Evolutionary conservation across 805 yeast genomes (phyloP), one percentile per base, ranked within the genome.

Genomic region (Candida adriatica): DNA sequence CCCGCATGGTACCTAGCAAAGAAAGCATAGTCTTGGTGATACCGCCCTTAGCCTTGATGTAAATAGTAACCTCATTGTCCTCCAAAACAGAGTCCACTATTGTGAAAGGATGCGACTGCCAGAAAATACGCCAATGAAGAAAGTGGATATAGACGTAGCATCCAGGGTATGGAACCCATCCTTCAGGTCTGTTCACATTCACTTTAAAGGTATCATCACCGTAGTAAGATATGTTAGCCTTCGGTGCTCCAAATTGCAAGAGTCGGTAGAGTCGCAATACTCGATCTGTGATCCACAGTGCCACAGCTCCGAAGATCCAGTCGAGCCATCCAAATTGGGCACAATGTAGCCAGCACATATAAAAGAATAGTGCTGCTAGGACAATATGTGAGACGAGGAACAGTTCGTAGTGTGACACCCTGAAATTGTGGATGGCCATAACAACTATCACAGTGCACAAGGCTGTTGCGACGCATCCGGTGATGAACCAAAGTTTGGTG

Each of bases 71-170:
- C 30, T 56, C 55, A 39, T 59, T 58, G 26, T 58, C 56, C 31
- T 58, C 56, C 6, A 56, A 53, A 4, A 51, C 51, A 4, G 68
- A 55, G 33, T 66, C 66, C 20, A 70, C 59, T 6, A 71, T 57
- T 2, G 88, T 76, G 57, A 82, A 79, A 4, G 88, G 88, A 50
- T 80, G 86, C 4, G 79, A 72, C 49, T 80, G 84, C 75, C 78
- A 77, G 49, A 78, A 73, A 27, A 65, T 56, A 3, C 57, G 47
- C 24, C 67, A 60, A 23, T 69, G 59, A 32, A 77, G 43, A 51
- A 79, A 74, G 54, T 76, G 70, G 24, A 82, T 55, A 46, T 62
- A 79, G 3, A 66, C 73, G 47, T 58, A 72, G 15, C 68, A 61
- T 21, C 83, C 81, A 3, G 85, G 78, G 29, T 44, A 55, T 16